Evolutionary conservation across 345 rosid species (phyloP), one percentile per base, ranked within the genome.

Genomic region (Bruguiera sexangula): DNA sequence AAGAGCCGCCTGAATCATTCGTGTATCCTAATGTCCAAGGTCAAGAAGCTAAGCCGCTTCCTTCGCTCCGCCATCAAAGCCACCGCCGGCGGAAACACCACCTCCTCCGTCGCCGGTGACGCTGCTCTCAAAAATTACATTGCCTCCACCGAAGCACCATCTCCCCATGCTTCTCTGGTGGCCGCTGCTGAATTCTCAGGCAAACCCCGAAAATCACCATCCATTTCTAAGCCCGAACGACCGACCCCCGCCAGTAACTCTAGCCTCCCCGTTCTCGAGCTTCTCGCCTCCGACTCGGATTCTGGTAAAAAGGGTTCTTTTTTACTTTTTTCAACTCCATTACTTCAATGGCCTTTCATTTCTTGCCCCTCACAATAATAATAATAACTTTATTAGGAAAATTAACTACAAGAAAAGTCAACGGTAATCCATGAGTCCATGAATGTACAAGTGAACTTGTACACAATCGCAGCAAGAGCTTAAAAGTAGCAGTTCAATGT

Each of bases 251-350:
- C 48, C 20, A 18, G 18, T 16, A 34, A 10, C 9, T 46, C 70
- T 36, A 29, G 16, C 53, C 62, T 66, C 20, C 51, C 68, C 24
- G 19, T 20, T 48, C 27, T 34, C 54, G 52, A 73, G 18, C 36
- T 43, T n/a, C 78, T 62, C 15, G 67, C 10, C 18, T 69, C 67
- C 20, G 56, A 54, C 69, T 66, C 70, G 11, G 37, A 21, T 30
- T 56, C 60, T n/a, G 84, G 87, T 83, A 67, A 13, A 43, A 43
- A 15, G 50, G 26, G 31, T 19, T 22, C 5, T 51, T 32, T 46
- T 21, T 34, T 27, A 27, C 2, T 34, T 70, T 26, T 59, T 54
- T 18, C 20, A 2, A 3, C 3, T 30, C 5, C 19, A 66, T 10
- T 7, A 24, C 21, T 29, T 51, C 32, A 3, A 43, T 8, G 53